phyloP scores from a whole-genome alignment of 179 eudicot species.

The Patellifolia procumbens region DNA sequence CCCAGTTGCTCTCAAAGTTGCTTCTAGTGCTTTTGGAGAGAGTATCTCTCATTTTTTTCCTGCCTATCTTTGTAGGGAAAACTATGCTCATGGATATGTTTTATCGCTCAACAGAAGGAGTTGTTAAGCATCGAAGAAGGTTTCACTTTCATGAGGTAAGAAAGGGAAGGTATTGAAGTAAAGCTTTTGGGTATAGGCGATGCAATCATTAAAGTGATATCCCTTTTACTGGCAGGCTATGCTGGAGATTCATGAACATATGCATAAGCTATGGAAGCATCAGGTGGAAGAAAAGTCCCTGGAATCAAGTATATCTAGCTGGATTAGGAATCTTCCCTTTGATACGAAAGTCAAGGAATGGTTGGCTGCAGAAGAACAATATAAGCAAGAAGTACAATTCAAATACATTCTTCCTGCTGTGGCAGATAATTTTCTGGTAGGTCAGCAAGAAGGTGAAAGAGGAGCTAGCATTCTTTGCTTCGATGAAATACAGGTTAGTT shows the following conservation, averaged over 20 bases:
- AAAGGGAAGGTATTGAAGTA: conserved; percentile 2
- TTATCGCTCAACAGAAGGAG: conserved; percentile 80
- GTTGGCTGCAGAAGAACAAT: conserved; percentile 90
- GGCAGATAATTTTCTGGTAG: conserved; percentile 88
- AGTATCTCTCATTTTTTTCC: conserved; percentile 16
- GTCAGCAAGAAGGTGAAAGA: conserved; percentile 41
- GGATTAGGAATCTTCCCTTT: conserved; percentile 91
- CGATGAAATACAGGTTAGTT: conserved; percentile 88
- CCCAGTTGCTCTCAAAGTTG: too few relatives aligned
- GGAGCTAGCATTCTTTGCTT: conserved; percentile 95
- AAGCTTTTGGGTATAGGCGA: not conserved
- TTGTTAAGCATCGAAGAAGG: conserved; percentile 81
- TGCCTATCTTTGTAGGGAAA: conserved; percentile 58
- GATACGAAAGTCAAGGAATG: conserved; percentile 85
- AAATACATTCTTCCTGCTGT: conserved; percentile 90
- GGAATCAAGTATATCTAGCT: conserved; percentile 69
- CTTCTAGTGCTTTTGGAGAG: not conserved
- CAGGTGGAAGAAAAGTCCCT: conserved; percentile 66
- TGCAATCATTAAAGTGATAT: conserved; percentile 7
- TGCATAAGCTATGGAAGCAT: conserved; percentile 90
- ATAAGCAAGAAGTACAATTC: conserved; percentile 70
- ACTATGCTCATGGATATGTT: conserved; percentile 99
- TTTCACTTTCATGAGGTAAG: conserved; percentile 92
- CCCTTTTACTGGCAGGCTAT: conserved; percentile 64
- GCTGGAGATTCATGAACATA: conserved; percentile 88